A percentile compares a stretch with the other conserved stretches of the same genome.
Evolutionary conservation across 768 basidiomycete species (phyloP).

Genomic region (Suillus alpinus): DNA sequence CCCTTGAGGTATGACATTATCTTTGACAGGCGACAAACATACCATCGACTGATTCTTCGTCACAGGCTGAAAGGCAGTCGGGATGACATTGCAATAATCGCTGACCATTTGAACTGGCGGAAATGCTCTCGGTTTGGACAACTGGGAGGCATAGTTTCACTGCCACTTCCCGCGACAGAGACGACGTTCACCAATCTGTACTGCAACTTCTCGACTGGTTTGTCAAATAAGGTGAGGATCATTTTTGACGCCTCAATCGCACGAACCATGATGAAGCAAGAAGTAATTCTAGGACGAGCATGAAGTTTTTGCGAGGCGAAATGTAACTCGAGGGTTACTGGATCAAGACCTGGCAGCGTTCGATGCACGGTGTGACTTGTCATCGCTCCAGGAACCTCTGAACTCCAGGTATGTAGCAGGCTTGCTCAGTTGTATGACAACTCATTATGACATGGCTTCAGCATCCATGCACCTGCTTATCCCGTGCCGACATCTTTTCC

Average conservation of each 20-base stretch:
- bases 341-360: conserved; percentile 33
- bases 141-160: conserved; percentile 54
- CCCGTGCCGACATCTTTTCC: conserved; percentile 65
- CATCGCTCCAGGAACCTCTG: conserved; percentile 28
- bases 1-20: conserved; percentile 48
- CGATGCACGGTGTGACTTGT: conserved; percentile 35
- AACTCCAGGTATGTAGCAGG: conserved; percentile 36
- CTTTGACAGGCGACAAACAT: neutral
- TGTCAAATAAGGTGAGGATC: conserved; percentile 1
- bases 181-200: conserved; percentile 26
- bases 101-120: conserved; percentile 50
- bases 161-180: conserved; percentile 26
- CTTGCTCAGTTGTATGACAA: neutral
- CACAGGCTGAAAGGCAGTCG: conserved; percentile 33
- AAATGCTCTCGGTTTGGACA: conserved; percentile 52
- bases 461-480: conserved; percentile 49
- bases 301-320: conserved; percentile 39
- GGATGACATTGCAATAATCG: conserved; percentile 44
- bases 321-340: conserved; percentile 63
- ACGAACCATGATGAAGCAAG: neutral
- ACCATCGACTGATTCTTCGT: neutral
- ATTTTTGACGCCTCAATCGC: neutral
- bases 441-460: conserved; percentile 22
- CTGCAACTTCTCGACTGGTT: conserved; percentile 42
- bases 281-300: conserved; percentile 14